Evolutionary conservation across 257 asterid species (phyloP), one percentile per base, ranked within the genome.

Genomic region (Salvia miltiorrhiza): DNA sequence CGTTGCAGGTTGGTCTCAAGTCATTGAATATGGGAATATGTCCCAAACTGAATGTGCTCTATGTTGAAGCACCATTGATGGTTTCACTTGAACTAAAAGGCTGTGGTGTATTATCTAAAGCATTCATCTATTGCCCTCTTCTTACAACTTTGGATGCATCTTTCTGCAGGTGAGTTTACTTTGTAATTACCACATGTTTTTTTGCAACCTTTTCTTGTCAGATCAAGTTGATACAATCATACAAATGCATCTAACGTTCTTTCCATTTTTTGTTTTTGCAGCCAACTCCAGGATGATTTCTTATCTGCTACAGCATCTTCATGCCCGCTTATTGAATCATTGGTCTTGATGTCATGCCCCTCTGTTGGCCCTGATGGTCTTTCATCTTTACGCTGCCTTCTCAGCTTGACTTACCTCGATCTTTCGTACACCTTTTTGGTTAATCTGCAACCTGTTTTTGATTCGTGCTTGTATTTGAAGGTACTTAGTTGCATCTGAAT

Each of bases 21-120:
- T 92, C 95, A 55, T 81, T 94, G 78, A 94, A 94, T 81, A 79
- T 94, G 86, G 99, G 99, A 54, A 94, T 94, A 78, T 94, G 98
- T 71, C 99, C 99, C 70, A 94, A 94, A 78, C 54, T 94, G 82
- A 89, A 72, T 56, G 82, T 49, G 67, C 97, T 94, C 56, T 77
- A 77, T 77, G 76, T 94, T 44, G 92, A 88, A 72, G 99, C 99
- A 60, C 93, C 94, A 0, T 81, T 63, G 52, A 91, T 94, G 98
- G 85, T 86, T 74, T 84, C 96, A 17, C 99, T 94, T 70, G 99
- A 94, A 73, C 81, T 94, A 79, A 89, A 94, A 85, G 99, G 99
- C 1, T 94, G 99, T 77, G 98, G 99, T 55, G 97, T 88, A 43
- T 73, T 94, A 24, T 85, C 96, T 67, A 89, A 85, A 59, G 99